Percentiles rank a stretch among this genome's conserved stretches.
phyloP scores from a whole-genome alignment of 306 rosid genomes.

The Senna siamea region DNA sequence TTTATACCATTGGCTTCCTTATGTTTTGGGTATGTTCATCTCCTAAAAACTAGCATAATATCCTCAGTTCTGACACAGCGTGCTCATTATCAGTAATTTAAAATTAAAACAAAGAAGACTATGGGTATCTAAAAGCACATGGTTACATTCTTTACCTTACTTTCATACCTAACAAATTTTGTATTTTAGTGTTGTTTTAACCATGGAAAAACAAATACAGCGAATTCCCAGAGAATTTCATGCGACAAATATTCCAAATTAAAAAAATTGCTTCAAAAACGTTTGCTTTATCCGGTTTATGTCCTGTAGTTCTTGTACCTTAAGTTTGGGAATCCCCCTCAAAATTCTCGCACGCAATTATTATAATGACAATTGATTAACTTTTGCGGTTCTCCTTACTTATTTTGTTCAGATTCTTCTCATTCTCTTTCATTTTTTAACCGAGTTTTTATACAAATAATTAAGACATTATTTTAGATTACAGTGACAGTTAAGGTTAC shows the following conservation, averaged over 20 bases:
- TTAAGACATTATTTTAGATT: background rate
- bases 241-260: constrained; percentile 38
- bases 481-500: background rate
- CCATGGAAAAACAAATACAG: constrained; percentile 35
- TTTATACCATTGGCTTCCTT: constrained; percentile 15
- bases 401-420: constrained; percentile 52
- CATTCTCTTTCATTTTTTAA: constrained; percentile 36
- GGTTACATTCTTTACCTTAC: constrained; percentile 49
- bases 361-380: constrained; percentile 37
- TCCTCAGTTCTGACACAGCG: background rate
- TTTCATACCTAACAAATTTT: constrained; percentile 49
- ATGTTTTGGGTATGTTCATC: constrained; percentile 24
- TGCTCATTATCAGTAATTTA: constrained; percentile 4
- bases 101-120: background rate
- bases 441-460: constrained; percentile 11
- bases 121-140: constrained; percentile 50
- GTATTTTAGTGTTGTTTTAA: constrained; percentile 42
- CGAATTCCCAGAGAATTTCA: constrained; percentile 46
- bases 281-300: constrained; percentile 44
- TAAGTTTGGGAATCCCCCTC: constrained; percentile 56
- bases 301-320: constrained; percentile 55
- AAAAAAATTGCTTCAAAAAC: constrained; percentile 30
- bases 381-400: constrained; percentile 50
- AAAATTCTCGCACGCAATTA: constrained; percentile 43
- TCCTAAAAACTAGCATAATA: constrained; percentile 14